phyloP scores from a whole-genome alignment of 2,329 filamentous ascomycete genomes.

The Penicillium fuscoglaucum region DNA sequence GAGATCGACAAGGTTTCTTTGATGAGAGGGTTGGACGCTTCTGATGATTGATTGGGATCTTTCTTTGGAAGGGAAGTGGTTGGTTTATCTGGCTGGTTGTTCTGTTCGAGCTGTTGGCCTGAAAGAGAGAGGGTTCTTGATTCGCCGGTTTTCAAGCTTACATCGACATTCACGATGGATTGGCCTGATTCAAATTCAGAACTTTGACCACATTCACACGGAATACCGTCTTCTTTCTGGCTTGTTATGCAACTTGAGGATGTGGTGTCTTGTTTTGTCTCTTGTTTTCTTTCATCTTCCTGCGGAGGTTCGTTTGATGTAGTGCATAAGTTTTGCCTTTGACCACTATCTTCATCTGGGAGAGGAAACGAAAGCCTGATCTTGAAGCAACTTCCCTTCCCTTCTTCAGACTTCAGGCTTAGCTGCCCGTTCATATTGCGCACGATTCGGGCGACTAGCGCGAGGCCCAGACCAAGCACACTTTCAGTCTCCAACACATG shows the following conservation, averaged over 20 bases:
- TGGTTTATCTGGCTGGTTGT: not conserved
- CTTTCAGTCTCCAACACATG: slow-evolving; percentile 38
- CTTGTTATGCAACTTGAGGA: not conserved
- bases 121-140: slow-evolving; percentile 16
- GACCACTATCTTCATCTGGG: slow-evolving; percentile 42
- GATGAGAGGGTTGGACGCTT: not conserved
- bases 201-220: slow-evolving; percentile 15
- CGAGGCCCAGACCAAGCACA: slow-evolving; percentile 74
- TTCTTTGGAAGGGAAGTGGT: not conserved
- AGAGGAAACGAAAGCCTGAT: slow-evolving; percentile 75
- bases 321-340: not conserved
- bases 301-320: not conserved
- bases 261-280: not conserved
- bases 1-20: not conserved
- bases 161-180: slow-evolving; percentile 15
- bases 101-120: slow-evolving; percentile 3
- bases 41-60: not conserved
- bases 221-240: not conserved
- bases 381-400: slow-evolving; percentile 76
- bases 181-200: not conserved
- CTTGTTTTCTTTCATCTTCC: not conserved
- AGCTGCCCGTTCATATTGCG: slow-evolving; percentile 87
- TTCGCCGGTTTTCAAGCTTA: slow-evolving; percentile 13
- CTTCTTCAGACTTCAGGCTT: slow-evolving; percentile 76
- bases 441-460: slow-evolving; percentile 77